Conservation (phyloP, 2,329 filamentous ascomycete genomes). For the Exophiala bonariae region DNA sequence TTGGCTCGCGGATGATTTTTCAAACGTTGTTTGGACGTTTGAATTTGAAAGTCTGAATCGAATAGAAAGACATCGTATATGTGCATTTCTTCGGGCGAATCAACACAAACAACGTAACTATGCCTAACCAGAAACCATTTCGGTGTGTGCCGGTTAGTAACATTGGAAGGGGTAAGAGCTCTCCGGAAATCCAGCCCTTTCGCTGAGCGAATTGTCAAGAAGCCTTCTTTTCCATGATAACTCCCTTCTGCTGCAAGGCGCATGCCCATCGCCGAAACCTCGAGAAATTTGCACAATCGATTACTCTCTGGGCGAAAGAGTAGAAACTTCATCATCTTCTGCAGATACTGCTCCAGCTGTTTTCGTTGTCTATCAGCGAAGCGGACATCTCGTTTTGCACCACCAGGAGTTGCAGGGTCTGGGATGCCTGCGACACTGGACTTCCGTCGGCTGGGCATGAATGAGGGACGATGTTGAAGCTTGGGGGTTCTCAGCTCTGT, state of each 20-base stretch:
- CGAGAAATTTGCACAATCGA: slow-evolving; percentile 90
- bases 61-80: slow-evolving; percentile 99
- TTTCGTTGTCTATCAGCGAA: slow-evolving; percentile 56
- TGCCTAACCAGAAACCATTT: slow-evolving; percentile 99
- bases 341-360: slow-evolving; percentile 84
- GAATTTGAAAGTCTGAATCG: slow-evolving; percentile 80
- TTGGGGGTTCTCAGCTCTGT: slow-evolving; percentile 58
- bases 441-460: slow-evolving; percentile 58
- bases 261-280: slow-evolving; percentile 90
- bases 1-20: slow-evolving; percentile 52
- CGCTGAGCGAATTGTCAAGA: slow-evolving; percentile 84
- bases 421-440: slow-evolving; percentile 50
- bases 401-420: slow-evolving; percentile 40
- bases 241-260: slow-evolving; percentile 91
- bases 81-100: slow-evolving; percentile 97
- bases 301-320: slow-evolving; percentile 97
- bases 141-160: slow-evolving; percentile 69
- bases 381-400: slow-evolving; percentile 41
- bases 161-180: slow-evolving; percentile 72
- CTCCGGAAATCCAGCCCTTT: slow-evolving; percentile 85
- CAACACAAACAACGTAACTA: slow-evolving; percentile 97
- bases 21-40: slow-evolving; percentile 49
- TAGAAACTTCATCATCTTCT: slow-evolving; percentile 91
- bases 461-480: slow-evolving; percentile 56
- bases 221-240: slow-evolving; percentile 97